Percentiles rank a stretch among this genome's conserved stretches.
phyloP scores from a whole-genome alignment of 129 eudicot genomes.

The Lactuca saligna region DNA sequence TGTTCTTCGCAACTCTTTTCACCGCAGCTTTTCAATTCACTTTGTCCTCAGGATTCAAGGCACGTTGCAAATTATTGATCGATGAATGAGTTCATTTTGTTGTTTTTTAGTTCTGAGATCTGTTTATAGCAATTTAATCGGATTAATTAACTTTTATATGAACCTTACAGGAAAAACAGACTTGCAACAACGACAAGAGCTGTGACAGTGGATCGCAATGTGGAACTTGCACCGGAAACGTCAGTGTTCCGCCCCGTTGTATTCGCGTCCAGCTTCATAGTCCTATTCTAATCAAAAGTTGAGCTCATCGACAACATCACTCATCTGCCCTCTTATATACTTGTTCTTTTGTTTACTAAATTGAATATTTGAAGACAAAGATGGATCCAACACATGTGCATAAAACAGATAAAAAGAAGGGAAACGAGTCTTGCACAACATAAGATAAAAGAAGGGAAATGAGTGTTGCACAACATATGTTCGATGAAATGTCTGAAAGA shows the following conservation, averaged over 20 bases:
- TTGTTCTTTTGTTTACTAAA: too few relatives aligned
- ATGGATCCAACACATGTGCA: too few relatives aligned
- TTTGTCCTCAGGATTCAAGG: slow-evolving; percentile 43
- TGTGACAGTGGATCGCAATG: slow-evolving; percentile 79
- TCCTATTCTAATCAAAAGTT: too few relatives aligned
- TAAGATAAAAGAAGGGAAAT: too few relatives aligned
- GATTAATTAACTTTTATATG: background rate
- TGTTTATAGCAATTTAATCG: background rate
- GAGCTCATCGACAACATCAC: too few relatives aligned
- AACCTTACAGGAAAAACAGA: slow-evolving; percentile 41
- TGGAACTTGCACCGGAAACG: slow-evolving; percentile 66
- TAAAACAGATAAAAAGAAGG: too few relatives aligned
- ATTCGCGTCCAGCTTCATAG: slow-evolving; percentile 65
- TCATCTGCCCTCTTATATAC: too few relatives aligned
- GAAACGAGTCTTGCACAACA: too few relatives aligned
- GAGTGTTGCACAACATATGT: too few relatives aligned
- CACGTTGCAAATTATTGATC: slow-evolving; percentile 5
- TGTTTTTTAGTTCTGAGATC: background rate
- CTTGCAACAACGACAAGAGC: slow-evolving; percentile 43
- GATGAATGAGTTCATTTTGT: background rate
- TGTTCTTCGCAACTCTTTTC: slow-evolving; percentile 26
- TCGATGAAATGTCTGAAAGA: too few relatives aligned
- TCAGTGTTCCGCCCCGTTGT: slow-evolving; percentile 60
- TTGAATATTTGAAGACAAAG: too few relatives aligned
- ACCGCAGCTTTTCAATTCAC: slow-evolving; percentile 30